phyloP scores from a whole-genome alignment of 306 rosid genomes.

The Benincasa hispida region DNA sequence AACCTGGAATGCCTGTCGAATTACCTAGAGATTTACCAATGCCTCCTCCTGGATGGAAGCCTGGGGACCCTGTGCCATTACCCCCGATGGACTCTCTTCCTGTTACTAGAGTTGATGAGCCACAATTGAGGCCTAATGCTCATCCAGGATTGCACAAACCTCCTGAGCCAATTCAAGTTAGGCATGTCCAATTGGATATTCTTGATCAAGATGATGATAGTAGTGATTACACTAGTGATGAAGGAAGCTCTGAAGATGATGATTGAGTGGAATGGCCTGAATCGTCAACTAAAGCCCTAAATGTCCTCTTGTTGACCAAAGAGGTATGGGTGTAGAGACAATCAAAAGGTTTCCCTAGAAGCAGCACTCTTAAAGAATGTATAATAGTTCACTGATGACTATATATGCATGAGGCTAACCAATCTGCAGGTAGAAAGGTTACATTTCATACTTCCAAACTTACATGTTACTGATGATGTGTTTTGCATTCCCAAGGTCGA shows the following conservation, averaged over 20 bases:
- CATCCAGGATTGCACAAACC: constrained; percentile 40
- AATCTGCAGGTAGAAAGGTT: background rate
- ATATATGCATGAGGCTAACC: background rate
- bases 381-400: background rate
- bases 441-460: background rate
- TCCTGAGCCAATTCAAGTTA: constrained; percentile 76
- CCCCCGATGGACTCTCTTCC: constrained; percentile 55
- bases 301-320: background rate
- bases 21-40: constrained; percentile 59
- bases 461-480: background rate
- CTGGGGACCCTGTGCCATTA: constrained; percentile 87
- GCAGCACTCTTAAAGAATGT: background rate
- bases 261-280: constrained; percentile 17
- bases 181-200: constrained; percentile 75
- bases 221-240: constrained; percentile 82
- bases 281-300: background rate
- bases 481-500: background rate
- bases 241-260: constrained; percentile 72
- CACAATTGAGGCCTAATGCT: constrained; percentile 31
- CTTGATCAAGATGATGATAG: constrained; percentile 69
- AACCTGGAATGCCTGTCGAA: constrained; percentile 89
- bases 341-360: background rate
- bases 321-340: background rate
- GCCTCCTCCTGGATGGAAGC: constrained; percentile 97
- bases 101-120: constrained; percentile 48